A percentile compares a stretch with the other conserved stretches of the same genome.
These are phyloP conservation scores for Fragaria iinumae DNA, from an alignment of 306 rosid genomes.

Conservation along the genomic window DNA sequence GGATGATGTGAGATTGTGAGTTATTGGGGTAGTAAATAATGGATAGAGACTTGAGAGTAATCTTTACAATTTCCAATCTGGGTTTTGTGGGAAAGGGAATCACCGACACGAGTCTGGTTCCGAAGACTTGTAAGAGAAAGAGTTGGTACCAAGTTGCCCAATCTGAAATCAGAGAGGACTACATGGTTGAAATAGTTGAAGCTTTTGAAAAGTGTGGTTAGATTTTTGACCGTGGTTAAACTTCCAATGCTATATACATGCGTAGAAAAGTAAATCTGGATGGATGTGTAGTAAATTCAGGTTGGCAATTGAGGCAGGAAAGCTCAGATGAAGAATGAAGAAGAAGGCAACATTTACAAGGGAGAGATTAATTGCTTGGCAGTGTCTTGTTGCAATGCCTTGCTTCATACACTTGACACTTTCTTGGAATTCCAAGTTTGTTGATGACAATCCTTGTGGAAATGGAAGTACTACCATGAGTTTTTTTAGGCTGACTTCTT, in stretches of 20 bases:
- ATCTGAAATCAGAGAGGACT: neutral
- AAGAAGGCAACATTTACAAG: slow-evolving; percentile 9
- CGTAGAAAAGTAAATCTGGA: neutral
- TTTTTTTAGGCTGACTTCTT: neutral
- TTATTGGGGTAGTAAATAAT: slow-evolving; percentile 21
- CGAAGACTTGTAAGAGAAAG: neutral
- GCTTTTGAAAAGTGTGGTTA: neutral
- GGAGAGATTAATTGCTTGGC: neutral
- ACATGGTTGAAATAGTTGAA: neutral
- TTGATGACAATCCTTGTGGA: neutral
- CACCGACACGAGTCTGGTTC: slow-evolving; percentile 39
- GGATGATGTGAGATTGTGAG: slow-evolving; percentile 24
- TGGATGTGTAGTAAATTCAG: slow-evolving; percentile 12
- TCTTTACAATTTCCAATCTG: neutral
- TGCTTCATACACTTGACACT: neutral
- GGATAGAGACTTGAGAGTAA: neutral
- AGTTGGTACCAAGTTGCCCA: slow-evolving; percentile 1
- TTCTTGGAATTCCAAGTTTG: neutral
- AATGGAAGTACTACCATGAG: neutral
- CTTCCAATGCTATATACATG: neutral
- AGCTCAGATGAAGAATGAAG: slow-evolving; percentile 3
- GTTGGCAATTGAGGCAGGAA: slow-evolving; percentile 4
- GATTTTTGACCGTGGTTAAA: slow-evolving; percentile 10
- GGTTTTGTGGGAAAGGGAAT: slow-evolving; percentile 13
- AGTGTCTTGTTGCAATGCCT: neutral